Percentiles rank a stretch among this genome's conserved stretches.
Evolutionary conservation across 495 filamentous ascomycete genomes (phyloP).

Genomic region (Peziza echinospora): DNA sequence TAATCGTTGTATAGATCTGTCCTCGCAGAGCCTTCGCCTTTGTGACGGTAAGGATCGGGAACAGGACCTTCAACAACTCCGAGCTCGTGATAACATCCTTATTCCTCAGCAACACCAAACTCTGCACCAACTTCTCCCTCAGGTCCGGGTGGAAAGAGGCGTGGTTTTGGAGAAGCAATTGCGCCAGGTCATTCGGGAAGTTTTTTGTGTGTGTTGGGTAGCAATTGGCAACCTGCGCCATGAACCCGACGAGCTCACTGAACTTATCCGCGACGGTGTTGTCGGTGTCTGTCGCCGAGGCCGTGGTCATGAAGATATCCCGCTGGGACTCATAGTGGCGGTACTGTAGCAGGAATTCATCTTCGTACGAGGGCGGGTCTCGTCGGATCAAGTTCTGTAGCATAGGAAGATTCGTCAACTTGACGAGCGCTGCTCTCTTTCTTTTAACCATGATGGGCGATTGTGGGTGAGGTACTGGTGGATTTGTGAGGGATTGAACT

Average conservation of each 20-base stretch:
- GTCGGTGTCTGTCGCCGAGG: constrained; percentile 50
- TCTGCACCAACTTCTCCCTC: constrained; percentile 83
- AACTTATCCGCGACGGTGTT: constrained; percentile 8
- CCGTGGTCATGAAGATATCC: constrained; percentile 74
- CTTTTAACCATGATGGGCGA: constrained; percentile 14
- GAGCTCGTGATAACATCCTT: constrained; percentile 81
- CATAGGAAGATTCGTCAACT: constrained; percentile 31
- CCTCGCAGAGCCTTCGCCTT: constrained; percentile 68
- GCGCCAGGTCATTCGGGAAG: constrained; percentile 63
- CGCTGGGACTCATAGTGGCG: constrained; percentile 76
- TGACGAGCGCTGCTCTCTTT: constrained; percentile 19
- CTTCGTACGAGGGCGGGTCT: constrained; percentile 66
- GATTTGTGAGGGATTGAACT: neutral
- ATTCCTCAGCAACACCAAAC: constrained; percentile 63
- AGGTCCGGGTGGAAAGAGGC: constrained; percentile 55
- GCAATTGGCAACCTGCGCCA: constrained; percentile 75
- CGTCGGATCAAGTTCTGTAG: constrained; percentile 72
- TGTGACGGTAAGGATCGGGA: constrained; percentile 72
- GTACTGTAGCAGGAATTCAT: constrained; percentile 76
- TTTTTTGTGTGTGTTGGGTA: constrained; percentile 57
- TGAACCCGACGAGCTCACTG: constrained; percentile 25
- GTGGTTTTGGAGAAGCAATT: constrained; percentile 63
- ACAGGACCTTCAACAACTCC: constrained; percentile 63
- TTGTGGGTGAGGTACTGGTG: neutral
- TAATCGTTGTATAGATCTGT: constrained; percentile 71